Evolutionary conservation across 805 yeast species (phyloP), one percentile per base, ranked within the genome.

Genomic region (Kodamaea leandrae): DNA sequence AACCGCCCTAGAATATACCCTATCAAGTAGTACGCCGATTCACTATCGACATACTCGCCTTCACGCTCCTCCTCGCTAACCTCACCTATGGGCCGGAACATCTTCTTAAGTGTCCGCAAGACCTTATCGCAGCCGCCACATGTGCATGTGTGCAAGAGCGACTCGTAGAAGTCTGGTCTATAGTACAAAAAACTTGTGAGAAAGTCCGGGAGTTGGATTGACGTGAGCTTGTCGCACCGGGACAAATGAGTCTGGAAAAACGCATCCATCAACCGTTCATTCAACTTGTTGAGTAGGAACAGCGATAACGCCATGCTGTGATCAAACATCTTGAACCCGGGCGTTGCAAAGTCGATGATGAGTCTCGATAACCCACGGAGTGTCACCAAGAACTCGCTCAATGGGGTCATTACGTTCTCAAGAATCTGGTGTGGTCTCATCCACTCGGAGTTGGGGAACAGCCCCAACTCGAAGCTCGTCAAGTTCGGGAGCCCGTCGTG

Each of bases 271-370:
- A 64, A 46, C 32, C 61, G 47, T 40, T 62, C 63, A 47, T 63
- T 63, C 35, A 63, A 44, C 42, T 61, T 52, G 45, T 64, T 63
- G 39, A 64, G 50, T n/a, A 57, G 44, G 15, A 26, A 15, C 25
- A 61, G 57, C 13, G 66, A 50, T 59, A 63, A 53, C 8, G 58
- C 60, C 46, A 56, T 49, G n/a, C 51, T 53, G 37, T 49, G 52
- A 36, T 55, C 67, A 51, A 61, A 63, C 66, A 63, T 65, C 43
- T 65, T 65, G 46, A 61, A 63, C 3, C 65, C 63, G 1, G 64
- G 64, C 0, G 68, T 61, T 4, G 64, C 55, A 41, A 63, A 59
- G 44, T 63, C 68, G 25, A 64, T 52, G 2, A 57, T 51, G 15
- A 65, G 42, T 23, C 60, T 39, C 6, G 53, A 26, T 21, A 65